Base-by-base conservation (phyloP, 139 green algal genomes). In the Auxenochlorella protothecoides region DNA sequence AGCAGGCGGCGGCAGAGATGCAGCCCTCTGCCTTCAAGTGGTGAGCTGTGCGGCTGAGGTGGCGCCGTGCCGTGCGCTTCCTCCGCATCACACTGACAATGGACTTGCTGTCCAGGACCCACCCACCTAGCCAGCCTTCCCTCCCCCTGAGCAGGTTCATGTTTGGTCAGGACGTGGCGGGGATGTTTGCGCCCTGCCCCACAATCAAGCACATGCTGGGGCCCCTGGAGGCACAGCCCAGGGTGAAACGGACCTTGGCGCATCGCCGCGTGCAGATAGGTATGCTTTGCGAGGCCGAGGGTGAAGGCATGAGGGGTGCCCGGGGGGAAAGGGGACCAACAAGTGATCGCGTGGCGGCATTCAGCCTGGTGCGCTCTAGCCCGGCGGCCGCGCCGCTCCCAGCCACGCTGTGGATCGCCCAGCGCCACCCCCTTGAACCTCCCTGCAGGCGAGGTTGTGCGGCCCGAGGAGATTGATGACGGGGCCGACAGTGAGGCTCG, bases 11-110 rank as follows among this genome's bases (percentile, higher is more conserved):
- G 27, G 70, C 79, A 52, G 63, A 63, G 16, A 56, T 70, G 0
- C 71, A 85, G 53, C 75, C 83, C 4, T 11, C 44, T 9, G 80
- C 75, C n/a, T 89, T 92, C 67, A 59, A 83, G 63, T 93, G 88
- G 77, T 77, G 72, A 44, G 71, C 6, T 44, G 65, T 69, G 51
- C 52, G 27, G 10, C 8, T 51, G 9, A 9, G 4, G 5, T 59
- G 52, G 12, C 15, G 15, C 12, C 7, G 13, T 15, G 63, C 16
- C 12, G 63, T 5, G 16, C 4, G 63, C 16, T 16, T 7, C 55
- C n/a, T 16, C 14, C 6, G 7, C n/a, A 55, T 55, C 27, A 6
- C n/a, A 68, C 4, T 5, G 27, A 44, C 27, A 1, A 44, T 44
- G 27, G 27, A 44, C 27, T 44, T 44, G 27, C 27, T 44, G 27